Evolutionary conservation across 805 yeast species (phyloP), one percentile per base, ranked within the genome.

Genomic region (Candida anglica): DNA sequence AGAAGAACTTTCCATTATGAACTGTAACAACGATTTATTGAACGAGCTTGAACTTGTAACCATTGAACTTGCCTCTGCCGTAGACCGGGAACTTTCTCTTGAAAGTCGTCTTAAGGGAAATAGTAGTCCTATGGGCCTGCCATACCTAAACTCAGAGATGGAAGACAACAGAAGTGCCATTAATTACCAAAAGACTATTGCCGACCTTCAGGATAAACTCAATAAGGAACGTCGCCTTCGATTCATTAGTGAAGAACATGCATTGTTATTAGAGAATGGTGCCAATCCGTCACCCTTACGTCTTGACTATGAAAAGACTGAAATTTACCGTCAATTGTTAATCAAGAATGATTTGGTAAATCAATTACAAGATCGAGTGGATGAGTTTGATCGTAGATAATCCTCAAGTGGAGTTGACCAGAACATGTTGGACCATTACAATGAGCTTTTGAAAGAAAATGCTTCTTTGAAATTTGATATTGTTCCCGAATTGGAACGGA

Each of bases 211-310:
- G 26, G 74, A 73, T 28, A 71, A 73, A 40, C 52, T 85, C 37
- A 75, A 73, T 36, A 77, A 75, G 19, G 91, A 85, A 51, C 65
- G 91, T 40, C 63, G 75, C 42, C 71, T 77, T 36, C 59, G 94
- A 33, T 78, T 73, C 43, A 74, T 81, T 19, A 79, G 86, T 19
- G 93, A 84, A 46, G 89, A 82, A 41, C 79, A 81, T 43, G 74
- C 80, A 0, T 49, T 82, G 21, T 53, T 78, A 23, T 52, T 68
- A 40, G 84, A 79, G 41, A 63, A 72, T 43, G 76, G 78, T 8
- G 58, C 61, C 32, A 52, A 64, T 19, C 80, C 85, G 19, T 67
- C 76, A 32, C 60, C 77, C 13, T 60, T 79, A 19, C 78, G 79
- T 33, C 50, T 81, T 39, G 69, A 73, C 22, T 73, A 75, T 44